A percentile compares a stretch with the other conserved stretches of the same genome.
These are phyloP conservation scores for Pythium sp. DNA, from an alignment of 352 stramenopile genomes.

Conservation along the genomic window DNA sequence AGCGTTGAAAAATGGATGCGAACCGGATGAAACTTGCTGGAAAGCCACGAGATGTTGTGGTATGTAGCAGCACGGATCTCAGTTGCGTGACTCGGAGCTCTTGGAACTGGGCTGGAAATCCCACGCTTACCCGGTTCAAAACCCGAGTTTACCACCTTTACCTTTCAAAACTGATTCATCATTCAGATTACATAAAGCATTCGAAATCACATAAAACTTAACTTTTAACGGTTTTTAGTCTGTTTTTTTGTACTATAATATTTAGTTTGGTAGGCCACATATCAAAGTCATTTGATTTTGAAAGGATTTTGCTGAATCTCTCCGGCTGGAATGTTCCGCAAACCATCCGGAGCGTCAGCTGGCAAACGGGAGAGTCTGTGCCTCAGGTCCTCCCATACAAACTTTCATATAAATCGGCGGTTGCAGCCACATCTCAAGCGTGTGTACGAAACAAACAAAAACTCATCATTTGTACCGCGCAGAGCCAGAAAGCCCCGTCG, in stretches of 20 bases:
- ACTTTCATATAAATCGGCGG: background rate
- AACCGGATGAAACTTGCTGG: background rate
- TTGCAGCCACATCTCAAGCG: background rate
- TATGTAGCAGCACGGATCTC: background rate
- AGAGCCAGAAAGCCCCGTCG: background rate
- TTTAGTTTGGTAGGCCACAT: background rate
- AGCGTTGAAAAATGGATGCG: background rate
- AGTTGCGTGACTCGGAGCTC: background rate
- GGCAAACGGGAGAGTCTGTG: background rate
- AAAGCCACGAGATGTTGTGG: background rate
- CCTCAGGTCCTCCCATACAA: slow-evolving; percentile 1
- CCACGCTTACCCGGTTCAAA: background rate
- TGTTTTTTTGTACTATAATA: fast-evolving
- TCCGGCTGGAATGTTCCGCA: background rate
- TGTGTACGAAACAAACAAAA: background rate
- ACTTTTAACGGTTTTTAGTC: background rate
- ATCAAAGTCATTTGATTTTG: background rate
- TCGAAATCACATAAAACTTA: background rate
- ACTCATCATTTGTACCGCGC: background rate
- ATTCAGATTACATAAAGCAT: background rate
- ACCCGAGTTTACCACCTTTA: background rate
- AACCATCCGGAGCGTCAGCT: slow-evolving; percentile 4
- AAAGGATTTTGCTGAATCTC: background rate
- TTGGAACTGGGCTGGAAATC: background rate
- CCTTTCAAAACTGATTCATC: background rate